Evolutionary conservation across 2,329 filamentous ascomycete species (phyloP).

Genomic region (Zasmidium cellare): DNA sequence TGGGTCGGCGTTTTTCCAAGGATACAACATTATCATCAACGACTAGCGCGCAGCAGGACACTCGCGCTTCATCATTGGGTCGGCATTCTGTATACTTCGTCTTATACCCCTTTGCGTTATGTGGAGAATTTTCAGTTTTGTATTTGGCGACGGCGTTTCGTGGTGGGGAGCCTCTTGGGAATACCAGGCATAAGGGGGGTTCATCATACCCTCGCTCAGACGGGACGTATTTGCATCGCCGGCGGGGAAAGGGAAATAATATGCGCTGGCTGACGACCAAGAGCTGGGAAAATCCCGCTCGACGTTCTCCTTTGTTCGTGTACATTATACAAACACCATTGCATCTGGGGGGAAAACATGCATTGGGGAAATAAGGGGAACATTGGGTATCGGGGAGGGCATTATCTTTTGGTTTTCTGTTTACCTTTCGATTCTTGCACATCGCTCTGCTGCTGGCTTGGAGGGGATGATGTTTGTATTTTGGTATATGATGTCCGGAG

Average conservation of each 20-base stretch:
- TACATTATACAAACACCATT: conserved; percentile 8
- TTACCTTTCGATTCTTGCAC: conserved; percentile 10
- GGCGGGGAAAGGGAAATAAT: not conserved
- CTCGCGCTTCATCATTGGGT: conserved; percentile 7
- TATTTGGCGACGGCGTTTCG: conserved; percentile 1
- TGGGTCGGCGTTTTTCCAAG: conserved; percentile 13
- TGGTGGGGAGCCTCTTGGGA: not conserved
- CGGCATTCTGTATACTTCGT: conserved; percentile 14
- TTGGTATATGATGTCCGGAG: not conserved
- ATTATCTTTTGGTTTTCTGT: not conserved
- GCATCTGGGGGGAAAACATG: not conserved
- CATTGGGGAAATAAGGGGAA: not conserved
- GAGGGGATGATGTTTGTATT: not conserved
- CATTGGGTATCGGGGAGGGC: not conserved
- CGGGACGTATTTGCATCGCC: not conserved
- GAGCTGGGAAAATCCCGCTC: too few species aligned
- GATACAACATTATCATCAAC: not conserved
- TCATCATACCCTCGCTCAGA: not conserved
- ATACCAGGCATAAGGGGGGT: not conserved
- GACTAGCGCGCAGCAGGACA: not conserved
- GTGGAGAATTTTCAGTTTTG: not conserved
- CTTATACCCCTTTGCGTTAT: conserved; percentile 15
- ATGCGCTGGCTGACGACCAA: not conserved
- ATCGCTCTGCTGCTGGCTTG: conserved; percentile 9
- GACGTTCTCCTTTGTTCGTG: conserved; percentile 8